Evolutionary conservation across 2,329 filamentous ascomycete species (phyloP), one percentile per base, ranked within the genome.

Genomic region (Talaromyces sp.): DNA sequence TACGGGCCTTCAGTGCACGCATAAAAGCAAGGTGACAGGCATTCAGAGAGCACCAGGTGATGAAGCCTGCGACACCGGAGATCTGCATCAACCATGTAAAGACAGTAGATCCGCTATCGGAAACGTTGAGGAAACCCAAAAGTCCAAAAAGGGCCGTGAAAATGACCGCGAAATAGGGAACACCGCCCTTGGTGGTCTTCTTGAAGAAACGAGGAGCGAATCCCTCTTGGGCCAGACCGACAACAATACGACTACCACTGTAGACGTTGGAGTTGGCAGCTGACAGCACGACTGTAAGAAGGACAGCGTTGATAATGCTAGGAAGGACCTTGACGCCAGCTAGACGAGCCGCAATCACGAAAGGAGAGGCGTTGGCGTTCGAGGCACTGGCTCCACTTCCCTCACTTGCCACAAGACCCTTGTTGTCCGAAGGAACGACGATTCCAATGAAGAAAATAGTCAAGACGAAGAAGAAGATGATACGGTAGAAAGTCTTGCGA

Each of bases 401-500:
- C 27, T 57, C 29, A 22, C 56, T 58, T 60, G 74, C 80, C 33
- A 80, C 66, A 19, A 90, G 80, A 16, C 70, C 67, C 0, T 70
- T 49, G 65, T 87, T 82, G 65, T 82, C 72, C 54, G 80, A 88
- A 2, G 88, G 86, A 6, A 91, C 81, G 41, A 88, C 76, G 63
- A 91, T 81, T 48, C 87, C 87, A 63, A 91, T 80, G 69, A 90
- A 87, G 77, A 91, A 71, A 49, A 72, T 62, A 10, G 68, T 70
- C 27, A 70, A 50, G 49, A 71, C 61, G 51, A 70, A 72, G 58
- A 91, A 81, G 58, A 80, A 74, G 50, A 90, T 79, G 58, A 91
- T 89, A 53, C 86, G 83, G 81, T 84, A 89, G 71, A 89, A 91
- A 0, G 88, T 90, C 75, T 84, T 86, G 48, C 83, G 82, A 62